A percentile compares a stretch with the other conserved stretches of the same genome.
Evolutionary conservation across 164 flowering plant genomes (phyloP).

Genomic region (Stephania cephalantha): DNA sequence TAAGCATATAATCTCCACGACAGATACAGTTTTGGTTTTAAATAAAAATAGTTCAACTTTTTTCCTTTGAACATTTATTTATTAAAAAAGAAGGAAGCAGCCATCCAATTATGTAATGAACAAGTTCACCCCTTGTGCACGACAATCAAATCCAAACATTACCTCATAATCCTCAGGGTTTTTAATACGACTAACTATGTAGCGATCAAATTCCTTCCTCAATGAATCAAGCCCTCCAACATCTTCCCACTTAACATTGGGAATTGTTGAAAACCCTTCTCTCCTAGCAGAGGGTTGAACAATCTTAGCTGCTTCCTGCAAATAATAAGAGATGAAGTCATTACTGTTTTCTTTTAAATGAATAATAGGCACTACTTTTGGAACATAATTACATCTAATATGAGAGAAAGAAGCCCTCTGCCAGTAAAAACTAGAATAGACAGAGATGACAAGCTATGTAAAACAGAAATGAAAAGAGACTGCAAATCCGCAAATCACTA

Average conservation of each 20-base stretch:
- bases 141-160: slow-evolving; percentile 2
- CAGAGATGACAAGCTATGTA: neutral
- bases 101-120: neutral
- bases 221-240: slow-evolving; percentile 79
- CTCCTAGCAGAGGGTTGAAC: slow-evolving; percentile 86
- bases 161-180: slow-evolving; percentile 67
- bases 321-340: neutral
- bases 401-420: neutral
- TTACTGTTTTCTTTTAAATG: neutral
- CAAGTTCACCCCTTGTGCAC: neutral
- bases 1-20: neutral
- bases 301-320: slow-evolving; percentile 71
- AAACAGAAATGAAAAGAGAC: neutral
- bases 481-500: neutral
- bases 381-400: neutral
- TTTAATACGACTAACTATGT: slow-evolving; percentile 61
- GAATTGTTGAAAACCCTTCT: slow-evolving; percentile 88
- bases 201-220: slow-evolving; percentile 60
- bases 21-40: neutral
- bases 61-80: too few species aligned
- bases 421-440: neutral
- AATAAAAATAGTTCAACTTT: too few species aligned
- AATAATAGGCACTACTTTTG: neutral
- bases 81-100: too few species aligned
- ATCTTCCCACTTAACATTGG: slow-evolving; percentile 89